Base-by-base conservation (phyloP, 371 early-diverging fungal species). In the Circinella minor region DNA sequence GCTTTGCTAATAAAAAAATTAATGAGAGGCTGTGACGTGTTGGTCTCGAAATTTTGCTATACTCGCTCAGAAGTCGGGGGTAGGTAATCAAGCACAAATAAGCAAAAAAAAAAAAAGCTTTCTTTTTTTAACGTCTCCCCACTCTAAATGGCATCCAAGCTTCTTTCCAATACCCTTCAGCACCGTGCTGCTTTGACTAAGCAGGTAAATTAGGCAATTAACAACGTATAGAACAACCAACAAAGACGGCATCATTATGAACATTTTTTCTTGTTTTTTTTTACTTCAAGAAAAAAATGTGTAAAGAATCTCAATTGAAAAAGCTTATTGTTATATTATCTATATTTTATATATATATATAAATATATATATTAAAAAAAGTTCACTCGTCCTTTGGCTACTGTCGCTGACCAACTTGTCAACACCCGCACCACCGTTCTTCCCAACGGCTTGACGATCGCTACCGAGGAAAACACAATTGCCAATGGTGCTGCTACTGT, bases 381-480 rank as follows among this genome's bases (percentile, higher is more conserved):
- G 74, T 65, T 70, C 59, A 71, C 60, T 54, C 66, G 74, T 49
- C 71, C 74, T 68, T 55, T 74, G 48, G 74, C 74, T 51, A 68
- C 74, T 13, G 71, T 68, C 64, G 71, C 74, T 36, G 39, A 60
- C 9, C 74, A 74, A 38, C 63, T 72, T 36, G 62, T 86, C 54
- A 83, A 84, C 73, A 92, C 93, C 43, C 89, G 88, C 69, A 86
- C 93, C 78, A 94, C 96, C 49, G 85, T 87, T 13, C 88, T 97
- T 64, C 73, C 93, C 73, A 96, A 95, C 81, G 98, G 98, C 43
- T 86, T 98, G 70, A 95, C 94, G 43, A 81, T 98, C 64, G 98
- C 98, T 36, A 93, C 97, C 71, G 97, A 98, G 81, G 74, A 91
- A 69, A 92, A 93, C 87, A 90, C 93, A 15, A 84, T 86, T 66